phyloP scores from a whole-genome alignment of 140 eudicot species.

The Erigeron philadelphicus region DNA sequence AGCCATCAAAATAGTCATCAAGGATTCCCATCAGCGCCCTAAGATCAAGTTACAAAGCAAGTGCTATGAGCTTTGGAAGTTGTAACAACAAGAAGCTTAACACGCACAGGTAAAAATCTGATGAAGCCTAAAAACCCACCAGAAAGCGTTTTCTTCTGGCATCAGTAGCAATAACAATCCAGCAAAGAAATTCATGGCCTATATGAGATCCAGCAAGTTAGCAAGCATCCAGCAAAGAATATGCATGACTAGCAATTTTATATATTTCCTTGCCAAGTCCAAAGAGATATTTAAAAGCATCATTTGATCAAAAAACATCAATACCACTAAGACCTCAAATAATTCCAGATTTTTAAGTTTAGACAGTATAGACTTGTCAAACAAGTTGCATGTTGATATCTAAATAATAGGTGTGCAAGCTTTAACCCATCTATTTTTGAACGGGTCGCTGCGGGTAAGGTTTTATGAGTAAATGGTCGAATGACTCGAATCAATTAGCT shows the following conservation, averaged over 20 bases:
- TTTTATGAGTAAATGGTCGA: neutral
- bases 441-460: neutral
- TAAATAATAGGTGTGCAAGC: neutral
- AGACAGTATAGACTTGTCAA: neutral
- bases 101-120: neutral
- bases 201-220: neutral
- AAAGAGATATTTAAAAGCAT: neutral
- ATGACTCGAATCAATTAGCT: neutral
- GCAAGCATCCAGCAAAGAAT: neutral
- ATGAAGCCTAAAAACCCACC: slow-evolving; percentile 52
- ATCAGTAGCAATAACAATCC: slow-evolving; percentile 85
- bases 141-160: slow-evolving; percentile 99
- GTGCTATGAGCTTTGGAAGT: neutral
- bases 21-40: slow-evolving; percentile 92
- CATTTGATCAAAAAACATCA: neutral
- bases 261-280: neutral
- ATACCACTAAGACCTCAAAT: neutral
- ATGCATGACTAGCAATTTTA: neutral
- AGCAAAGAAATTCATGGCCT: slow-evolving; percentile 99
- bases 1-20: slow-evolving; percentile 96
- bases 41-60: slow-evolving; percentile 25
- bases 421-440: neutral
- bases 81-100: neutral
- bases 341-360: neutral
- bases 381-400: neutral